Conservation (phyloP, 306 rosid species). For the Canavalia ensiformis region DNA sequence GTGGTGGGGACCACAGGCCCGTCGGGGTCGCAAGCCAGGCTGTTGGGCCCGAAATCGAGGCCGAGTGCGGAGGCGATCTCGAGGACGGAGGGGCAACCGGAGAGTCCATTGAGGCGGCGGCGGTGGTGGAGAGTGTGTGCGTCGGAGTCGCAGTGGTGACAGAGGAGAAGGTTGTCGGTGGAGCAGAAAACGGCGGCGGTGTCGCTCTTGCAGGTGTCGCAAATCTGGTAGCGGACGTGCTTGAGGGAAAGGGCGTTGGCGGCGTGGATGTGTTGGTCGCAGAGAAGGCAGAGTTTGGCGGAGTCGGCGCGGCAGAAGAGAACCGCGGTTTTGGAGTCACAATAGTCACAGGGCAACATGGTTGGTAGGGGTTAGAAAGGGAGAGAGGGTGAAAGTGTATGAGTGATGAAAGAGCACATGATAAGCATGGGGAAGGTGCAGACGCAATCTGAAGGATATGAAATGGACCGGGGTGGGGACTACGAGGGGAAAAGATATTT, state of each 20-base stretch:
- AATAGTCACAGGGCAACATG: slow-evolving; percentile 54
- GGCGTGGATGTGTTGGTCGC: slow-evolving; percentile 65
- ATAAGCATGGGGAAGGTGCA: slow-evolving; percentile 46
- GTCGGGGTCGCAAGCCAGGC: background rate
- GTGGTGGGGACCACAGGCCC: slow-evolving; percentile 25
- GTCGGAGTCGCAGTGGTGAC: slow-evolving; percentile 53
- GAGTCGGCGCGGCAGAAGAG: slow-evolving; percentile 58
- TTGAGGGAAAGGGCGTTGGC: slow-evolving; percentile 65
- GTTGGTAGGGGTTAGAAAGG: background rate
- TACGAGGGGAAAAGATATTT: slow-evolving; percentile 18
- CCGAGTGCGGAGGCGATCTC: slow-evolving; percentile 48
- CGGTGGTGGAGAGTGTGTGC: slow-evolving; percentile 39
- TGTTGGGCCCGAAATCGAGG: slow-evolving; percentile 24
- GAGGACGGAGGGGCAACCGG: slow-evolving; percentile 56
- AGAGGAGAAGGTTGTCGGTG: slow-evolving; percentile 49
- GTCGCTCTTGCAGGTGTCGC: slow-evolving; percentile 48
- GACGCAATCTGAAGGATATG: slow-evolving; percentile 35
- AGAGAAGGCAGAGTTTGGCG: slow-evolving; percentile 56
- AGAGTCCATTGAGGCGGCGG: slow-evolving; percentile 41
- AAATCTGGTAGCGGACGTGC: slow-evolving; percentile 60
- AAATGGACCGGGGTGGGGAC: slow-evolving; percentile 33
- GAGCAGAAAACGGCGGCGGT: slow-evolving; percentile 45
- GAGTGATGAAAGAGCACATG: slow-evolving; percentile 43
- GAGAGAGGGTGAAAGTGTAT: background rate
- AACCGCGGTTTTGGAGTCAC: slow-evolving; percentile 52